Base-by-base conservation (phyloP, 2,329 filamentous ascomycete species). In the Erysiphe pisi region DNA sequence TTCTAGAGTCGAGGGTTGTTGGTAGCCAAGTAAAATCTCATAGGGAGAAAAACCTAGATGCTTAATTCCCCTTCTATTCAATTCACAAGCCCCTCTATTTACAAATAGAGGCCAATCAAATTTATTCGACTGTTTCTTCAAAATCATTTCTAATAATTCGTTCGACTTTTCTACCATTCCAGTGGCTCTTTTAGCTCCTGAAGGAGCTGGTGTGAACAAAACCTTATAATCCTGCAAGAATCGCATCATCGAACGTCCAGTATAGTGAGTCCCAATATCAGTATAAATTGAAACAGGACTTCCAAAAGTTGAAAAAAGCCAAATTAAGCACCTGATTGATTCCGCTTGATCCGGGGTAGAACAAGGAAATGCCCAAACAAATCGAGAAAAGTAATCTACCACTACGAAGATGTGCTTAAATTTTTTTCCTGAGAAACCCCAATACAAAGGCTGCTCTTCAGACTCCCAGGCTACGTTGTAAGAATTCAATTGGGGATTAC, bases 91-190 rank as follows among this genome's bases (percentile, higher is more conserved):
- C 9, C 40, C 70, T 20, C 43, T 73, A 49, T 49, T 73, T 43
- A 71, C 3, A 71, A 45, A 43, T 28, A 11, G 40, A 11, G 70
- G 70, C 70, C 43, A 73, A 43, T 22, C 3, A 16, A 22, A 7
- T 22, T 49, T 73, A 25, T 73, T 28, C 4, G 6, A 20, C 28
- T 49, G 40, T 45, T 73, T 73, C n/a, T 52, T 75, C 61, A 22
- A 56, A n/a, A 47, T 28, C 43, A 75, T 75, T 25, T 75, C 28
- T 28, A 61, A 61, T 6, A 61, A 18, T 25, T 75, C 31, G 73
- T 75, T 75, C 22, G n/a, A 18, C 18, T 75, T 75, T 61, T 75
- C 47, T 40, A 75, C 73, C 36, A n/a, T n/a, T n/a, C n/a, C n/a
- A n/a, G n/a, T n/a, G n/a, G n/a, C n/a, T n/a, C n/a, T n/a, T n/a